Conservation (phyloP, 352 stramenopile genomes). For the Pythium diclinum region DNA sequence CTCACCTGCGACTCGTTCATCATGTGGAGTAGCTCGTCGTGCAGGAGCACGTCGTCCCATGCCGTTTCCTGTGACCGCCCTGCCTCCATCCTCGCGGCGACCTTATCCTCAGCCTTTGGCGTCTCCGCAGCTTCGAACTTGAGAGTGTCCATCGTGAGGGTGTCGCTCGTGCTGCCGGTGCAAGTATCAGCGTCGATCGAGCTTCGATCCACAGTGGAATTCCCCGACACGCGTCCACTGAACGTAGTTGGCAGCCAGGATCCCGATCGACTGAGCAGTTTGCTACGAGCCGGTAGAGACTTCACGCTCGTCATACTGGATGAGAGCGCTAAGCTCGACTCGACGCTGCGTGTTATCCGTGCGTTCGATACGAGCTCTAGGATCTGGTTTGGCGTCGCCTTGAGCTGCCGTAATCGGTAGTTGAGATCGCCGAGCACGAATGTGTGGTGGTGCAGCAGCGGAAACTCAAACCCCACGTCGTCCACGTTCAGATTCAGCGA, state of each 20-base stretch:
- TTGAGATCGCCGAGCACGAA: slow-evolving; percentile 91
- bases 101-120: slow-evolving; percentile 6
- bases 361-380: slow-evolving; percentile 52
- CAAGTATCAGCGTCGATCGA: neutral
- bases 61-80: slow-evolving; percentile 22
- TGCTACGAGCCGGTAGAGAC: slow-evolving; percentile 4
- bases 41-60: slow-evolving; percentile 63
- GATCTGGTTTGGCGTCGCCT: slow-evolving; percentile 50
- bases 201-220: neutral
- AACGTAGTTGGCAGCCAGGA: slow-evolving; percentile 21
- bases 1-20: slow-evolving; percentile 34
- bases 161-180: slow-evolving; percentile 5
- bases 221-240: slow-evolving; percentile 10
- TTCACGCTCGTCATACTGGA: slow-evolving; percentile 5
- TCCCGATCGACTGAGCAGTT: slow-evolving; percentile 11
- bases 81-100: neutral
- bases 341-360: slow-evolving; percentile 9
- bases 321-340: neutral
- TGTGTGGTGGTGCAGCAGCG: slow-evolving; percentile 82
- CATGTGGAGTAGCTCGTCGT: slow-evolving; percentile 69
- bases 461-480: slow-evolving; percentile 84
- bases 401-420: slow-evolving; percentile 73
- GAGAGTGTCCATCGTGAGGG: slow-evolving; percentile 6
- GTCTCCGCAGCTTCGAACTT: slow-evolving; percentile 7
- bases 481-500: slow-evolving; percentile 78